Conservation (phyloP, 2,329 filamentous ascomycete genomes). For the Colletotrichum plurivorum region DNA sequence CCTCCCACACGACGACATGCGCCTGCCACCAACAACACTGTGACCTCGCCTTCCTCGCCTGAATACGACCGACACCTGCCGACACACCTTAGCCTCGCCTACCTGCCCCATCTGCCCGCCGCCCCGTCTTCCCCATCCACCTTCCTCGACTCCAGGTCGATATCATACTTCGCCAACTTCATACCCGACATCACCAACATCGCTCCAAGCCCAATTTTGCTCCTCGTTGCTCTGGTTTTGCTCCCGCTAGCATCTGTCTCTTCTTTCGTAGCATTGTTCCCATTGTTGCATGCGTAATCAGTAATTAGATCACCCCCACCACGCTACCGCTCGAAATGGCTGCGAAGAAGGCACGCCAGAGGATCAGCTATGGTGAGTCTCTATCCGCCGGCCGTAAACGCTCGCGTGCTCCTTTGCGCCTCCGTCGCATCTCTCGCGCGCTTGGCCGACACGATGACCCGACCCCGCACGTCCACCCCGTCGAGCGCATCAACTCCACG, state of each 20-base stretch:
- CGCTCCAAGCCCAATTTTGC: not conserved
- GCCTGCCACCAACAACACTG: not conserved
- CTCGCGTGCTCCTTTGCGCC: conserved; percentile 17
- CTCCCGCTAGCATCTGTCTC: not conserved
- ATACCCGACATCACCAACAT: conserved; percentile 30
- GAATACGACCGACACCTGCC: not conserved
- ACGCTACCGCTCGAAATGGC: conserved; percentile 62
- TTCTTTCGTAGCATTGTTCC: not conserved
- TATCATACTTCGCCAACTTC: conserved; percentile 12
- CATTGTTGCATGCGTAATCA: conserved; percentile 33
- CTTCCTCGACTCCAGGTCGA: conserved; percentile 10
- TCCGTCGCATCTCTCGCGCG: conserved; percentile 11
- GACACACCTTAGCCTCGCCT: conserved; percentile 16
- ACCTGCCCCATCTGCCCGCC: not conserved
- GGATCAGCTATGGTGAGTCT: conserved; percentile 77
- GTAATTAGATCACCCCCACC: conserved; percentile 22
- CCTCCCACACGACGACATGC: conserved; percentile 26
- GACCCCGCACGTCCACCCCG: conserved; percentile 28
- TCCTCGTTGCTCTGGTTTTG: not conserved
- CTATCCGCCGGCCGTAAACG: conserved; percentile 1
- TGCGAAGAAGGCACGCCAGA: conserved; percentile 77
- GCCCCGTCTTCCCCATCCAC: conserved; percentile 20
- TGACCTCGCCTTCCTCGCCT: too few species aligned
- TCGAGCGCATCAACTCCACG: conserved; percentile 6
- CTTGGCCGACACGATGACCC: conserved; percentile 11